Evolutionary conservation across 495 filamentous ascomycete genomes (phyloP), one percentile per base, ranked within the genome.

Genomic region (Hypoxylon rickii): DNA sequence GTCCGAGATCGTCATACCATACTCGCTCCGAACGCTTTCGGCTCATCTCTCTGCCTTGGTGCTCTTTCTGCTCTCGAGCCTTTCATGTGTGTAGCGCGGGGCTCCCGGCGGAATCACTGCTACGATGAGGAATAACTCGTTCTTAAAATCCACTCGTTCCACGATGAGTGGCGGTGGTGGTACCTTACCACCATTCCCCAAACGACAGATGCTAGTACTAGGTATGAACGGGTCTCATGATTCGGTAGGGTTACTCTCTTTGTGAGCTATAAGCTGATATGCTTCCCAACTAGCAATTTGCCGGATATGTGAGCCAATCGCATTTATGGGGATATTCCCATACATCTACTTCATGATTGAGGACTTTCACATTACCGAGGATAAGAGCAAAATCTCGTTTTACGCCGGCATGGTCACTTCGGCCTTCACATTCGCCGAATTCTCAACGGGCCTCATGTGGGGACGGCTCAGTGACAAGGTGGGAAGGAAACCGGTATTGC

Each of bases 271-370:
- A 31, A 37, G 40, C 71, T 82, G 63, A 83, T 72, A 58, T 50
- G 43, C 2, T 38, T 49, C n/a, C 38, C 13, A 40, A 56, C 42
- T 63, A 97, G 94, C 92, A 26, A 72, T 96, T 58, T 95, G 90
- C 68, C 86, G 94, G 62, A 95, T 99, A 72, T 96, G 90, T 78
- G 94, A 99, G 72, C 94, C 94, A 39, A 96, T 99, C 70, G 95
- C 94, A 7, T 97, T 99, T 80, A 97, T 96, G 89, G 96, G 92
- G 43, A 96, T 99, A 61, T 97, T 99, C 67, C 95, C 94, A 2
- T 99, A 99, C 68, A 92, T 93, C 66, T 99, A 96, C 75, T 94
- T 87, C 76, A 99, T 99, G 94, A 89, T 97, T 40, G 79, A 89
- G 61, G 89, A 89, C 29, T 99, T 99, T 73, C 76, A 89, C 59